Evolutionary conservation across 306 rosid genomes (phyloP), one percentile per base, ranked within the genome.

Genomic region (Cucumis hystrix): DNA sequence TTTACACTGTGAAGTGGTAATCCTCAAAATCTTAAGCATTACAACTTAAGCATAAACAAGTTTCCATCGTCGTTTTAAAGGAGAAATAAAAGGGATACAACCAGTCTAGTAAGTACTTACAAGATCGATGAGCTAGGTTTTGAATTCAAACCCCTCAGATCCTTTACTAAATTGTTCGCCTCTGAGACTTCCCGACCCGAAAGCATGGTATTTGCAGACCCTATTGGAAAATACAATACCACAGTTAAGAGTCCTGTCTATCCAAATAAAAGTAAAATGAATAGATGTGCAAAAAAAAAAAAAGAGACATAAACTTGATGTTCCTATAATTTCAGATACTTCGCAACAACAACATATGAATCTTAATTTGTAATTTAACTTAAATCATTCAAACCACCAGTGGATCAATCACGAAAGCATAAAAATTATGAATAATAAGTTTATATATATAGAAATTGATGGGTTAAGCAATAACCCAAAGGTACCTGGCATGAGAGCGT

Each of bases 401-500:
- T 10, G 5, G 10, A 23, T 21, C 37, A 70, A 70, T 43, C 58
- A 47, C 39, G 9, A n/a, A 41, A 11, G 8, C n/a, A 41, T 4
- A 47, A 72, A 72, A 51, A 51, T 72, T 62, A 33, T 6, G 76
- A 47, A 25, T 45, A 43, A 20, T 3, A 15, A 28, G 30, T 28
- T 28, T 0, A 28, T 28, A 28, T 28, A 28, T 28, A 28, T 10
- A 43, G 75, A 69, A 20, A 43, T 3, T 69, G 57, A 45, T 43
- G 25, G 14, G 57, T 21, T 45, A 13, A 70, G 75, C 20, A 70
- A 45, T 20, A 70, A 69, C 12, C 21, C 40, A 70, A 47, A 33
- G 8, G 58, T 63, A 94, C 97, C 99, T 82, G 99, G 97, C 97
- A 92, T 91, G 73, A 95, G 97, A 72, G 99, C 93, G 81, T 92